Evolutionary conservation across 768 basidiomycete genomes (phyloP), one percentile per base, ranked within the genome.

Genomic region (Naganishia vishniacii): DNA sequence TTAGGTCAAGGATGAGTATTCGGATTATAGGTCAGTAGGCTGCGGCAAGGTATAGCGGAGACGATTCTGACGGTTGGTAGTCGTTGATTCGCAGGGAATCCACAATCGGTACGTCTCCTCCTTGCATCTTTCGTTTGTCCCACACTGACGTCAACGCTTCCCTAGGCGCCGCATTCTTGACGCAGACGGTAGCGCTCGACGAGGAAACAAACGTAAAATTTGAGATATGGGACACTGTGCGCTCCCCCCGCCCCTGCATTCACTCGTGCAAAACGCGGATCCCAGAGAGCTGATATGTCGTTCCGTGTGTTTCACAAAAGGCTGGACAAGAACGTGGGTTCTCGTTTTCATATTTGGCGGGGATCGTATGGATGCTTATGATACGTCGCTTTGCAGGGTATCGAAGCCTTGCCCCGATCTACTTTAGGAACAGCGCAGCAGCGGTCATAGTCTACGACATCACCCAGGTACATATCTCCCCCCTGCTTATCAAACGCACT

Each of bases 201-300:
- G 88, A 92, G 75, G 85, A 86, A 67, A 88, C 88, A 25, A 86
- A 86, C 25, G 89, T 99, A 73, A 98, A 98, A 82, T 98, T 99
- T 75, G 94, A 97, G 81, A 94, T 94, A 74, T 94, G 92, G 73
- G 76, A 75, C 46, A 75, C 75, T 1, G 93, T 92, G 73, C 28
- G 84, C 66, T 16, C 6, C 6, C 75, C 61, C 18, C n/a, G 41
- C n/a, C 48, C 26, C 44, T 32, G 16, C 63, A 20, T 59, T 42
- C 8, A 37, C 34, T 37, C n/a, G n/a, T n/a, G n/a, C n/a, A n/a
- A n/a, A n/a, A n/a, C n/a, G n/a, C n/a, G n/a, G n/a, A n/a, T n/a
- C n/a, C n/a, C n/a, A n/a, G n/a, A n/a, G 34, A 37, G 34, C 34
- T 37, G 15, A 37, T 37, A 7, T 7, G 34, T 45, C 32, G 5